A percentile compares a stretch with the other conserved stretches of the same genome.
Evolutionary conservation across 345 rosid genomes (phyloP).

Genomic region (Lumnitzera racemosa): DNA sequence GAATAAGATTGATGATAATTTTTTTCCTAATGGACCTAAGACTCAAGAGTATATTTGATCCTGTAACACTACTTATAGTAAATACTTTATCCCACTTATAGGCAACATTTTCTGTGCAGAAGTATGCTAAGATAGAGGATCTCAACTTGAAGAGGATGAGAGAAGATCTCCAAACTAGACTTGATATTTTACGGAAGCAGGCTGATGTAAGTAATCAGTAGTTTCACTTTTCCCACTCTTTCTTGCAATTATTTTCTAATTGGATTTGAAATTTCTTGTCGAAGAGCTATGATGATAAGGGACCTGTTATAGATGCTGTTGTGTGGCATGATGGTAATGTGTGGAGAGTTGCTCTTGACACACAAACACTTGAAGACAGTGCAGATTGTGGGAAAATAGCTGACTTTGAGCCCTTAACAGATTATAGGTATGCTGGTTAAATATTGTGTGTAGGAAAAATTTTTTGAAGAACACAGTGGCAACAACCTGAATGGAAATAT

Average conservation of each 20-base stretch:
- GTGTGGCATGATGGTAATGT: conserved; percentile 96
- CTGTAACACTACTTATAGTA: too few relatives aligned
- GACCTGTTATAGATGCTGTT: conserved; percentile 91
- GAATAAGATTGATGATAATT: too few relatives aligned
- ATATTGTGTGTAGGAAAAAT: neutral
- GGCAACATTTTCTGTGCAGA: conserved; percentile 35
- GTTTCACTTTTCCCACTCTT: conserved; percentile 9
- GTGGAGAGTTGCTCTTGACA: conserved; percentile 97
- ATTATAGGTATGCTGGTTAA: conserved; percentile 50
- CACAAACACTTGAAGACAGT: conserved; percentile 80
- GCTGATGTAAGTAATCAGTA: conserved; percentile 55
- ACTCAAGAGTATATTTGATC: too few relatives aligned
- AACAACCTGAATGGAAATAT: neutral
- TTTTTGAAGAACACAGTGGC: neutral
- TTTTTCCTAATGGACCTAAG: too few relatives aligned
- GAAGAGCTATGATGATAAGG: conserved; percentile 86
- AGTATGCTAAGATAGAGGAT: conserved; percentile 66
- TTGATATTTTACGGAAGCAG: conserved; percentile 74
- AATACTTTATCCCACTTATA: neutral
- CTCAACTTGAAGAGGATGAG: conserved; percentile 55
- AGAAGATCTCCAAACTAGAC: conserved; percentile 79
- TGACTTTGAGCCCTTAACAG: conserved; percentile 67
- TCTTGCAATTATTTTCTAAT: conserved; percentile 1
- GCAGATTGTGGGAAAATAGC: conserved; percentile 76
- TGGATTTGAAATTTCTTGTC: conserved; percentile 13